A percentile compares a stretch with the other conserved stretches of the same genome.
Evolutionary conservation across 495 filamentous ascomycete species (phyloP).

Genomic region (Penicillium roqueforti): DNA sequence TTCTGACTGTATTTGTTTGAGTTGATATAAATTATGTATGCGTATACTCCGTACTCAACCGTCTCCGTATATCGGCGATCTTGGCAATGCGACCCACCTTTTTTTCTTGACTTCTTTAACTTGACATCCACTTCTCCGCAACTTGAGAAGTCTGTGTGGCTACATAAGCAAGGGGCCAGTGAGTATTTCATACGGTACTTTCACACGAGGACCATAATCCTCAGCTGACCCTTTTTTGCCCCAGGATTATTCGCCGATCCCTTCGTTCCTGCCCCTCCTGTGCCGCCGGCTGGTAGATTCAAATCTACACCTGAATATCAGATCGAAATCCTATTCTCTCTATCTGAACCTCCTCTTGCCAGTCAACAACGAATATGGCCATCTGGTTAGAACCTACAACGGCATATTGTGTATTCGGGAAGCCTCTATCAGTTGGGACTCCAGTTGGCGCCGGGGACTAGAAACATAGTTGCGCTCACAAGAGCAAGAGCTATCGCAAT

Average conservation of each 20-base stretch:
- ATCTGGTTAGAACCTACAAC: slow-evolving; percentile 15
- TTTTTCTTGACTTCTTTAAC: background rate
- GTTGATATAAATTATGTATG: background rate
- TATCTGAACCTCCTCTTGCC: background rate
- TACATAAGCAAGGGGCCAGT: background rate
- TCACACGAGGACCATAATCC: background rate
- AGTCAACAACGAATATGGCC: slow-evolving; percentile 24
- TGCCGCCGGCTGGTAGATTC: background rate
- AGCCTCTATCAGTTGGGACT: slow-evolving; percentile 8
- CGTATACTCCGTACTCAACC: background rate
- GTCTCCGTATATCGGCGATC: slow-evolving; percentile 1
- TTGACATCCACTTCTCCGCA: slow-evolving; percentile 5
- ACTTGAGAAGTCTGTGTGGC: background rate
- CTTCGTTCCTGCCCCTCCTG: slow-evolving; percentile 4
- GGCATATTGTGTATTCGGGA: slow-evolving; percentile 19
- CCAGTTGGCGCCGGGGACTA: slow-evolving; percentile 24
- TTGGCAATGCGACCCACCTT: slow-evolving; percentile 3
- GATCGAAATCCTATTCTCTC: background rate
- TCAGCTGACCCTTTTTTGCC: slow-evolving; percentile 1
- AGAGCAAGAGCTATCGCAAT: background rate
- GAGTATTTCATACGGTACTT: background rate
- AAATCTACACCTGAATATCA: background rate
- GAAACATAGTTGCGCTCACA: slow-evolving; percentile 2
- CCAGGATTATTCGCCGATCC: slow-evolving; percentile 5
- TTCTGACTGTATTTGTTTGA: background rate